These are phyloP conservation scores for Candida albicans DNA, from an alignment of 1,139 yeast genomes.

Conservation along the genomic window DNA sequence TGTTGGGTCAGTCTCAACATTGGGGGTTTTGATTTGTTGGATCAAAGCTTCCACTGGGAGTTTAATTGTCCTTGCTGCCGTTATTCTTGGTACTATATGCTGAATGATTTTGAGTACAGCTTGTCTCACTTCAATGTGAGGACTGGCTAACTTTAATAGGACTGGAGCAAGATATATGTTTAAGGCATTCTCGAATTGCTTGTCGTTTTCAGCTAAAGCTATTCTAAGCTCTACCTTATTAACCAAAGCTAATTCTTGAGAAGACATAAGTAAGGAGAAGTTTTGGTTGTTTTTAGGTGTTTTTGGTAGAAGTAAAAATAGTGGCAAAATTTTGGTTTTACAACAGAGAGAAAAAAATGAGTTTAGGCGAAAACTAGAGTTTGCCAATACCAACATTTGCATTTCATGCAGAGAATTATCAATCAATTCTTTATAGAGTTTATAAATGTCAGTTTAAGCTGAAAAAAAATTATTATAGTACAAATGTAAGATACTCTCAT, in stretches of 20 bases:
- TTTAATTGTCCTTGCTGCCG: constrained; percentile 52
- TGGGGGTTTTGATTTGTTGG: constrained; percentile 61
- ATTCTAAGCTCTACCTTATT: constrained; percentile 81
- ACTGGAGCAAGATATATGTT: constrained; percentile 73
- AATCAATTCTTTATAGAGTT: too few relatives aligned
- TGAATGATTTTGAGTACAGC: constrained; percentile 68
- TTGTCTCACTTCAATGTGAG: constrained; percentile 63
- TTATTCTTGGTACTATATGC: constrained; percentile 66
- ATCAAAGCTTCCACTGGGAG: constrained; percentile 66
- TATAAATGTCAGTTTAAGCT: too few relatives aligned
- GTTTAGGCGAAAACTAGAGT: too few relatives aligned
- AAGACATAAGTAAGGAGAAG: constrained; percentile 30
- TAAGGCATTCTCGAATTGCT: constrained; percentile 61
- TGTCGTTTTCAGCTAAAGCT: constrained; percentile 72
- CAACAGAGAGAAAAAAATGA: too few relatives aligned
- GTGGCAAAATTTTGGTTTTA: constrained; percentile 8
- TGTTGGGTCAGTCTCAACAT: constrained; percentile 44
- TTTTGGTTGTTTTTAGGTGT: not conserved
- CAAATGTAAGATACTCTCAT: too few relatives aligned
- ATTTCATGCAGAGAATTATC: too few relatives aligned
- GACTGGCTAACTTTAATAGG: constrained; percentile 74
- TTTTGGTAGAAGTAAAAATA: not conserved
- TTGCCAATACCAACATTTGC: too few relatives aligned
- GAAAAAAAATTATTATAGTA: too few relatives aligned
- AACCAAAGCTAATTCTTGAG: constrained; percentile 57